Conservation (phyloP, 352 stramenopile species). For the Globisporangium megalacanthum region DNA sequence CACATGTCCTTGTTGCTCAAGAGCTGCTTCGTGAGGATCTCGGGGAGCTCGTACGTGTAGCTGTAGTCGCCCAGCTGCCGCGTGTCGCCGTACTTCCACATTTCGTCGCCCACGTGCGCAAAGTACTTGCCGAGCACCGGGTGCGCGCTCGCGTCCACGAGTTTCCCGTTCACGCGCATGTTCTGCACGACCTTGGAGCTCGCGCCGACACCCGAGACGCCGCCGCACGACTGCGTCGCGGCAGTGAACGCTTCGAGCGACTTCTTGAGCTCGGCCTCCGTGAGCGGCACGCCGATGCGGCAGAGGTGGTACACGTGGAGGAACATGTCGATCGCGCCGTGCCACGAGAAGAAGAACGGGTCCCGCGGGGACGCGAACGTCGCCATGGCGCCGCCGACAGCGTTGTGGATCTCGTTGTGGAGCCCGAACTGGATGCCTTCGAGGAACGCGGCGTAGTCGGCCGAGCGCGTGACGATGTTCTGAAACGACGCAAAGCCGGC, state of each 20-base stretch:
- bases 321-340: constrained; percentile 64
- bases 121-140: constrained; percentile 65
- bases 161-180: constrained; percentile 31
- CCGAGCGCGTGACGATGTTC: constrained; percentile 40
- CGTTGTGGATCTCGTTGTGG: constrained; percentile 58
- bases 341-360: constrained; percentile 68
- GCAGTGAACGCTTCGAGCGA: constrained; percentile 19
- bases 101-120: constrained; percentile 37
- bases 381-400: constrained; percentile 41
- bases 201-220: constrained; percentile 32
- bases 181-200: constrained; percentile 32
- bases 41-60: constrained; percentile 67
- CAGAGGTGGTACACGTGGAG: constrained; percentile 62
- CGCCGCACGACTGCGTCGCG: constrained; percentile 43
- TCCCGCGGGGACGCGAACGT: constrained; percentile 50
- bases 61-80: constrained; percentile 57
- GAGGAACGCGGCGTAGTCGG: constrained; percentile 53
- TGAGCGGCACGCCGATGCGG: constrained; percentile 41
- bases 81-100: constrained; percentile 62
- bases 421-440: constrained; percentile 55
- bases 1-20: constrained; percentile 63
- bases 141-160: constrained; percentile 49
- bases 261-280: constrained; percentile 22
- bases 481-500: constrained; percentile 51
- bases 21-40: constrained; percentile 50